Evolutionary conservation across 2,329 filamentous ascomycete genomes (phyloP), one percentile per base, ranked within the genome.

Genomic region (Biscogniauxia mediterranea): DNA sequence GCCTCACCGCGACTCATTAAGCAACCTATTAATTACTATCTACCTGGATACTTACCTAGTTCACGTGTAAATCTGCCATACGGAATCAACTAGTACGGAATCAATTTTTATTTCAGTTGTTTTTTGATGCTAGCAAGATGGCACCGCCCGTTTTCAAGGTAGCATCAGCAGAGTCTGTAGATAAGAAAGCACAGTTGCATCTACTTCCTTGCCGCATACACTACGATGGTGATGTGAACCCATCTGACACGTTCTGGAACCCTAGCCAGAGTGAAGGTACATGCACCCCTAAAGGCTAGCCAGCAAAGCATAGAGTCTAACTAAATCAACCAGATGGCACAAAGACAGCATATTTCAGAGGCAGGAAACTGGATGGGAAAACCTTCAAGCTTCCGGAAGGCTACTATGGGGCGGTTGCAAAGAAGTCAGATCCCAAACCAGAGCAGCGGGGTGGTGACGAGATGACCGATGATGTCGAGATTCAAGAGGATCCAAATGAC

Each of bases 151-250:
- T 73, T 32, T 69, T 73, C 51, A 66, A 66, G 1, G 61, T 73
- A 7, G 60, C 70, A 5, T 51, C 67, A 8, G 61, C 63, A 15
- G 57, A 59, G 8, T 57, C 61, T 6, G 56, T 57, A 25, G 26
- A 64, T 51, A 58, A 66, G 26, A 71, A 67, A 15, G 66, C 69
- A 5, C 63, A 67, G 19, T 62, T 74, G 1, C 66, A 97, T 70
- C 78, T 97, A 20, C 81, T 97, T 15, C 93, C 93, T 3, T 95
- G 91, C 70, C 85, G 86, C 58, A 86, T 97, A 71, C 84, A 93
- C 69, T 89, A 96, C 75, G 86, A 90, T 68, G 93, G 93, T 1
- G 81, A 87, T 1, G 80, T 94, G 58, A 83, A 87, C 56, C 80
- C 86, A 1, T 79, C 84, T 5, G 75, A 84, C 21, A 80, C 86